These are phyloP conservation scores for Avicennia marina DNA, from an alignment of 257 asterid species.

Conservation along the genomic window DNA sequence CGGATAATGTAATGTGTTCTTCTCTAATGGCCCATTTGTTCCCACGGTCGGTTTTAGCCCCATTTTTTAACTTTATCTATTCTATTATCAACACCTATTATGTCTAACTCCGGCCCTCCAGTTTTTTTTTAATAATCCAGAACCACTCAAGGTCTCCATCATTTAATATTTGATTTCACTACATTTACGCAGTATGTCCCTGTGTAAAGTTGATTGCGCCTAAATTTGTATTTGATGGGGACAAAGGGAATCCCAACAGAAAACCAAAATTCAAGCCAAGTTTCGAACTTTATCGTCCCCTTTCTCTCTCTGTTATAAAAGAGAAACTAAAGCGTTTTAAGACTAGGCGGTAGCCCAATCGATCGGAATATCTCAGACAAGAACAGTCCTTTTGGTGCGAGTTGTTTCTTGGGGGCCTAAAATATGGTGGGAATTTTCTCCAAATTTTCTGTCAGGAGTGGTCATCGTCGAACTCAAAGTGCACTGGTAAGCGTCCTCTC, in stretches of 20 bases:
- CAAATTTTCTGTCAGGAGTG: slow-evolving; percentile 53
- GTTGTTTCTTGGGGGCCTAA: background rate
- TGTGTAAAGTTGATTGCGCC: background rate
- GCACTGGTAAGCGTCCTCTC: slow-evolving; percentile 49
- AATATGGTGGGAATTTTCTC: slow-evolving; percentile 92
- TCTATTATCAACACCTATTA: background rate
- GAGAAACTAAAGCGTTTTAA: slow-evolving; percentile 14
- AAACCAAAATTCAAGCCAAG: slow-evolving; percentile 22
- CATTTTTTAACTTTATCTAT: background rate
- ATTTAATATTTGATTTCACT: background rate
- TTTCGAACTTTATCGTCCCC: slow-evolving; percentile 21
- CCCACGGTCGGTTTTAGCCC: background rate
- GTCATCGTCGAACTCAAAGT: slow-evolving; percentile 84
- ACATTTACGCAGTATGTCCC: background rate
- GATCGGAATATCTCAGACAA: background rate
- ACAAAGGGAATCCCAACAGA: slow-evolving; percentile 20
- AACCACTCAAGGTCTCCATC: slow-evolving; percentile 16
- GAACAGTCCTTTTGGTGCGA: slow-evolving; percentile 9
- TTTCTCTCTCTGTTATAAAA: slow-evolving; percentile 8
- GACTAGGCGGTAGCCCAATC: background rate
- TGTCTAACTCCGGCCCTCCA: background rate
- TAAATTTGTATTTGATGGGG: slow-evolving; percentile 17
- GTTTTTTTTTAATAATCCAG: background rate
- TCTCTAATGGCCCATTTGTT: background rate
- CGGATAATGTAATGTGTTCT: background rate